Conservation (phyloP, 371 early-diverging fungal species). For the Chytridiales sp. region DNA sequence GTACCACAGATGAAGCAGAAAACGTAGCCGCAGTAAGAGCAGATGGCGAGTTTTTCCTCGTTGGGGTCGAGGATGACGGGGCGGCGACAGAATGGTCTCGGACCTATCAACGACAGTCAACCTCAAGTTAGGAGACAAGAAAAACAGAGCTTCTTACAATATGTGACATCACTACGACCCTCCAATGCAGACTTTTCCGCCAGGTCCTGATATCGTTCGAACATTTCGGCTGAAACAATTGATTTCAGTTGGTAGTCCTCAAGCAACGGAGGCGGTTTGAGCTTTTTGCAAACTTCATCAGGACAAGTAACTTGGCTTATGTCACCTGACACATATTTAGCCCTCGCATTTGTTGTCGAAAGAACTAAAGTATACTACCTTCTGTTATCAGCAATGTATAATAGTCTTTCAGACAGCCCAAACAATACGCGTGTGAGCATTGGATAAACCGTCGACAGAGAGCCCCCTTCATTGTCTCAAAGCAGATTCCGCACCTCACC, state of each 20-base stretch:
- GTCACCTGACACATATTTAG: background rate
- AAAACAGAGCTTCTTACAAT: too few relatives aligned
- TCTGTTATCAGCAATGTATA: slow-evolving; percentile 42
- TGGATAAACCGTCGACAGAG: slow-evolving; percentile 29
- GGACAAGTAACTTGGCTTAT: slow-evolving; percentile 37
- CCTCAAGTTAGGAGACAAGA: too few relatives aligned
- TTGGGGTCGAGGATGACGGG: slow-evolving; percentile 28
- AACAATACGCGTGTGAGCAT: slow-evolving; percentile 47
- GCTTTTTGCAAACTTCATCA: slow-evolving; percentile 33
- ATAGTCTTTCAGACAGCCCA: slow-evolving; percentile 37
- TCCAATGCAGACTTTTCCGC: slow-evolving; percentile 27
- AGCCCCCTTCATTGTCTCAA: slow-evolving; percentile 36
- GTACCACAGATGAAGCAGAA: slow-evolving; percentile 43
- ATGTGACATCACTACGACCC: slow-evolving; percentile 29
- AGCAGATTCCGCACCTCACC: slow-evolving; percentile 44
- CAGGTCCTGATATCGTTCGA: slow-evolving; percentile 20
- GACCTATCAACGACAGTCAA: too few relatives aligned
- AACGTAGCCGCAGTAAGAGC: slow-evolving; percentile 40
- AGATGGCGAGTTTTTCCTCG: slow-evolving; percentile 40
- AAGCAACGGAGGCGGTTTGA: background rate
- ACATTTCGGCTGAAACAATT: slow-evolving; percentile 19
- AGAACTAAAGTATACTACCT: slow-evolving; percentile 15
- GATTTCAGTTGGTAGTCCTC: slow-evolving; percentile 2
- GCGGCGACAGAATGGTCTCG: slow-evolving; percentile 35
- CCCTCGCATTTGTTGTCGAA: background rate